Conservation (phyloP, 108 stramenopile genomes). For the Schizochytrium sp. region DNA sequence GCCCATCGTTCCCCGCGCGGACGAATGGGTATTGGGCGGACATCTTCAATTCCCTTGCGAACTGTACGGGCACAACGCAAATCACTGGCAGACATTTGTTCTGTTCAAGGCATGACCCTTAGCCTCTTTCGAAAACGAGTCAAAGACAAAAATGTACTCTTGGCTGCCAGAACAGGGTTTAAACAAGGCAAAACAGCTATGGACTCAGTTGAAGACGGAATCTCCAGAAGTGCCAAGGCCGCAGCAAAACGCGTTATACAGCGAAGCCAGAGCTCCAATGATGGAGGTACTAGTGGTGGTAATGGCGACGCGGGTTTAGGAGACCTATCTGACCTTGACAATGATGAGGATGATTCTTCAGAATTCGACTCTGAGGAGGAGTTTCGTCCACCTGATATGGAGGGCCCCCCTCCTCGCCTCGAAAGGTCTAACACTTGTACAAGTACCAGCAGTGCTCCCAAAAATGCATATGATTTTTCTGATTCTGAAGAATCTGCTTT, state of each 20-base stretch:
- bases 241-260: background rate
- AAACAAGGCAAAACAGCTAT: background rate
- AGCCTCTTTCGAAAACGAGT: background rate
- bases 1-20: background rate
- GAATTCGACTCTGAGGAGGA: background rate
- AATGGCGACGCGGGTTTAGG: background rate
- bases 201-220: conserved; percentile 8
- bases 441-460: too few species aligned
- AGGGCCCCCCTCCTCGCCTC: background rate
- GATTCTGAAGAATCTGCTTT: too few species aligned
- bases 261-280: background rate
- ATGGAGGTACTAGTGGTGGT: background rate
- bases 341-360: background rate
- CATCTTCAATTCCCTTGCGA: background rate
- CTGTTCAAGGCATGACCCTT: background rate
- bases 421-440: too few species aligned
- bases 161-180: conserved; percentile 19
- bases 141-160: background rate
- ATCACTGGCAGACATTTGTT: background rate
- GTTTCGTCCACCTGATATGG: background rate
- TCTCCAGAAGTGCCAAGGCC: conserved; percentile 5
- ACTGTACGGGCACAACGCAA: background rate
- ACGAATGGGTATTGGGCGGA: background rate
- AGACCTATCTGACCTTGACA: background rate
- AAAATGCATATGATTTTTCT: too few species aligned